Evolutionary conservation across 2,329 filamentous ascomycete genomes (phyloP), one percentile per base, ranked within the genome.

Genomic region (Fusarium poae): DNA sequence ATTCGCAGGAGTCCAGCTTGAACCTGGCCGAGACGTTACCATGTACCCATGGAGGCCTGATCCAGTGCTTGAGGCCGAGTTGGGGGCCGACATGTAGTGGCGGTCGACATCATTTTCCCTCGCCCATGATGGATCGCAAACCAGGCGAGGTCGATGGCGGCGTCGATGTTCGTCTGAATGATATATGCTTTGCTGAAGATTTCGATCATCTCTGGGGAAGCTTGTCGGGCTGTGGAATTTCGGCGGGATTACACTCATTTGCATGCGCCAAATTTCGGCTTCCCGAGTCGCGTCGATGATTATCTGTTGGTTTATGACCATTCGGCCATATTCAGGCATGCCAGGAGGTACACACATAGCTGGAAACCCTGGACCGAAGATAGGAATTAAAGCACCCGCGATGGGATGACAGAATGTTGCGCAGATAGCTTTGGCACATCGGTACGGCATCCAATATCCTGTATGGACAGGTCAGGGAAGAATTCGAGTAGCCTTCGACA

Each of bases 371-470:
- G 89, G 86, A 0, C 96, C 96, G 77, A 99, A 99, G 62, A 99
- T 85, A 7, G 96, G 96, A 11, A 96, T 96, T 56, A 99, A 82
- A 0, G 92, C 94, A 60, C 90, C 90, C 16, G 95, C 90, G 65
- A 99, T 97, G 35, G 87, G 82, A 77, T 90, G 89, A 81, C 95
- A 98, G 78, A 98, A 98, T 1, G 92, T 97, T 6, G 92, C 88
- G 74, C 94, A 97, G 52, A 99, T 83, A 13, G 93, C 94, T 79
- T 88, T 91, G 46, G 96, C 96, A 71, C 94, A 97, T 39, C 88
- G 82, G 74, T 90, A 98, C 3, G 95, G 95, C 87, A 98, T 93
- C 96, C 96, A 99, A 79, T 98, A 99, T 34, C 96, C 94, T 97
- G 21, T 11, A 32, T 43, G 20, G 27, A 39, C n/a, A n/a, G 67